These are phyloP conservation scores for Pestalotiopsis sp. DNA, from an alignment of 2,329 filamentous ascomycete species.

Conservation along the genomic window DNA sequence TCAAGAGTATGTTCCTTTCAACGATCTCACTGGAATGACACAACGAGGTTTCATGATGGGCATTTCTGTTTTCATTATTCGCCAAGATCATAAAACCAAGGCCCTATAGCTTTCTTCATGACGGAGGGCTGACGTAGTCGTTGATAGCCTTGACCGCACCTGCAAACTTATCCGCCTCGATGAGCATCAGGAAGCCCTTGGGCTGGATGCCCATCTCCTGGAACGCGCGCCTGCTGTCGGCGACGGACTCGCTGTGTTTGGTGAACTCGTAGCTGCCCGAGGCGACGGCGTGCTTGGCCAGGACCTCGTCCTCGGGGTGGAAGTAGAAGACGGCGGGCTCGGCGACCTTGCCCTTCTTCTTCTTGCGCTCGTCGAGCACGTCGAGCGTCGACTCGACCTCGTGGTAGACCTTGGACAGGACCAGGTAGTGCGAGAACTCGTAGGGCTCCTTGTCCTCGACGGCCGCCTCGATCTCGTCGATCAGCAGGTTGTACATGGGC, in stretches of 20 bases:
- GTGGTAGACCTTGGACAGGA: slow-evolving; percentile 89
- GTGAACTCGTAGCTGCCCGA: slow-evolving; percentile 76
- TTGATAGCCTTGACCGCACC: slow-evolving; percentile 74
- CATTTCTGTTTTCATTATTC: background rate
- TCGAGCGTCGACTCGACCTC: slow-evolving; percentile 85
- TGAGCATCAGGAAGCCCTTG: slow-evolving; percentile 81
- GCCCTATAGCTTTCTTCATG: slow-evolving; percentile 24
- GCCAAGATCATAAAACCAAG: background rate
- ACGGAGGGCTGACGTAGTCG: slow-evolving; percentile 68
- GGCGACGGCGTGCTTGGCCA: slow-evolving; percentile 75
- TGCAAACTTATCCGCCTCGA: slow-evolving; percentile 79
- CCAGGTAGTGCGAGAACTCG: slow-evolving; percentile 88
- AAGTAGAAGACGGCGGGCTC: slow-evolving; percentile 78
- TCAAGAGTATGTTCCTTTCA: too few species aligned
- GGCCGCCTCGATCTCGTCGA: slow-evolving; percentile 88
- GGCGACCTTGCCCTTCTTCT: slow-evolving; percentile 68
- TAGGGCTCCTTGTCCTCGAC: slow-evolving; percentile 91
- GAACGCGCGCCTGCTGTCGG: slow-evolving; percentile 93
- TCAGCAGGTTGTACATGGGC: slow-evolving; percentile 91
- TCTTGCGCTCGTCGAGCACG: slow-evolving; percentile 60
- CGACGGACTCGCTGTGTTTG: slow-evolving; percentile 77
- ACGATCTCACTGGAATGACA: background rate
- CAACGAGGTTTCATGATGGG: background rate
- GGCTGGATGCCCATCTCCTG: slow-evolving; percentile 89
- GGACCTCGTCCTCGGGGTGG: slow-evolving; percentile 91